Evolutionary conservation across 345 rosid genomes (phyloP).

Genomic region (Passiflora organensis): DNA sequence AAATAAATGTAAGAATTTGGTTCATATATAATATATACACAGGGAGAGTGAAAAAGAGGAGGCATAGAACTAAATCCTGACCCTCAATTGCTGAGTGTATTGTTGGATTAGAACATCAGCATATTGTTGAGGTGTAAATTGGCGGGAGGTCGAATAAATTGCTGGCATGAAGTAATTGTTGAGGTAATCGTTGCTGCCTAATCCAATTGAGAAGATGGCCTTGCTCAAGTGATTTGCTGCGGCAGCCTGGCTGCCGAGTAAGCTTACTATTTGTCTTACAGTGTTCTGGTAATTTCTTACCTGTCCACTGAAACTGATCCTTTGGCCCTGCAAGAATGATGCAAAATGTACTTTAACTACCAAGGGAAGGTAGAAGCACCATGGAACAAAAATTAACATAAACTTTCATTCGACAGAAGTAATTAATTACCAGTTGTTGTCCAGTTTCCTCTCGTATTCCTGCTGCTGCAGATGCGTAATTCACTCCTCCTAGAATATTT

Average conservation of each 20-base stretch:
- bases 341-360: neutral
- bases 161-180: conserved; percentile 90
- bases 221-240: conserved; percentile 54
- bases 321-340: conserved; percentile 52
- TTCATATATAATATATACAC: too few relatives aligned
- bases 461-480: conserved; percentile 84
- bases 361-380: too few relatives aligned
- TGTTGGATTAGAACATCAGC: conserved; percentile 54
- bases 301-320: conserved; percentile 71
- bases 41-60: neutral
- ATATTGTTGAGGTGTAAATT: conserved; percentile 49
- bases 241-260: conserved; percentile 49
- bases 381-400: neutral
- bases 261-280: conserved; percentile 46
- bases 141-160: conserved; percentile 45
- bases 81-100: conserved; percentile 57
- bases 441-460: conserved; percentile 86
- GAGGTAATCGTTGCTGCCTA: conserved; percentile 94
- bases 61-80: conserved; percentile 5
- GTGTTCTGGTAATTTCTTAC: conserved; percentile 59
- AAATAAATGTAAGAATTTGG: too few relatives aligned
- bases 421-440: conserved; percentile 52
- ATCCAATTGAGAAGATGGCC: conserved; percentile 65
- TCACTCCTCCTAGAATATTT: conserved; percentile 57
- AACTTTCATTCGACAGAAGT: neutral